phyloP scores from a whole-genome alignment of 768 basidiomycete genomes.

The Tephrocybe sp. region DNA sequence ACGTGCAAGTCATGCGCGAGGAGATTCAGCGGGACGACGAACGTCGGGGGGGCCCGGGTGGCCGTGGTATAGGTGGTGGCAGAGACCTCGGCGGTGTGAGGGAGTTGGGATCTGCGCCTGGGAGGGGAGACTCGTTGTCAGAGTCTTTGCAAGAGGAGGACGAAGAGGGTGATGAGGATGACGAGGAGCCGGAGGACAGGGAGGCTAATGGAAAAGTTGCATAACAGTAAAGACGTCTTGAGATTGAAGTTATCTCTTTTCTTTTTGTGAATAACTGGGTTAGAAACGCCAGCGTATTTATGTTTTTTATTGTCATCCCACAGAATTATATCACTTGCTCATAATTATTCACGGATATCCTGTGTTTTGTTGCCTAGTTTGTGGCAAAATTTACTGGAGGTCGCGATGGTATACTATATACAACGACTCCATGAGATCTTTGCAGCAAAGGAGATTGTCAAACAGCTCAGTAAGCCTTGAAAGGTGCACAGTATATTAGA shows the following conservation, averaged over 20 bases:
- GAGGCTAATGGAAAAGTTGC: constrained; percentile 25
- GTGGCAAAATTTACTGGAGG: no score
- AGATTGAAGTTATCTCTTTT: background rate
- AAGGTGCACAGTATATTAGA: no score
- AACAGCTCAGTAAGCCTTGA: no score
- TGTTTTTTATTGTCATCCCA: background rate
- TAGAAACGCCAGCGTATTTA: background rate
- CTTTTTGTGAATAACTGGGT: background rate
- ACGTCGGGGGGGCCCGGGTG: constrained; percentile 13
- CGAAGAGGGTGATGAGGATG: constrained; percentile 28
- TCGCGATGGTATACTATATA: no score
- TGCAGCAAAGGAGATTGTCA: no score
- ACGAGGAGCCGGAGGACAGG: constrained; percentile 26
- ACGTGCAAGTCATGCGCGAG: constrained; percentile 79
- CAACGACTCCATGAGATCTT: no score
- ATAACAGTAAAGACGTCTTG: no score
- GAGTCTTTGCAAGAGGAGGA: constrained; percentile 24
- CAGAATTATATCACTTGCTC: background rate
- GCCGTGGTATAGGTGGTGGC: no score
- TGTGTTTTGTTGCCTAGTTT: no score
- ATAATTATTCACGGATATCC: background rate
- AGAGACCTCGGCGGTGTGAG: constrained; percentile 20
- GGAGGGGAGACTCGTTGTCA: constrained; percentile 15
- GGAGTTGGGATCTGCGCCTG: constrained; percentile 29
- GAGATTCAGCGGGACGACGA: constrained; percentile 73